Percentiles rank a stretch among this genome's conserved stretches.
Evolutionary conservation across 1,284 basidiomycete species (phyloP).

Genomic region (Calocybe gambosa): DNA sequence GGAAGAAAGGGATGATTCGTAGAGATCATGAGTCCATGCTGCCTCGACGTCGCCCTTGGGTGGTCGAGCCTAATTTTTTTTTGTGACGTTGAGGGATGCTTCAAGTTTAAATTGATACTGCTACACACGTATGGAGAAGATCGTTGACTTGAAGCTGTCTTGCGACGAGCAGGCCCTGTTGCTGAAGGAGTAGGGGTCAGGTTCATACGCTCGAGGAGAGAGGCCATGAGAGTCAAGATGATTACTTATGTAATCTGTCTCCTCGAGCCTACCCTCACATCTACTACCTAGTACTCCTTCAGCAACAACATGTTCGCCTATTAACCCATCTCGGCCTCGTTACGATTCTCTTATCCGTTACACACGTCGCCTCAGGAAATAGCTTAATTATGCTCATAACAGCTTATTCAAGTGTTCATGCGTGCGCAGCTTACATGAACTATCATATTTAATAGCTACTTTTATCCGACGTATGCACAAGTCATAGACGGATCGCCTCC

Average conservation of each 20-base stretch:
- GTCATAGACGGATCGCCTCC: too few relatives aligned
- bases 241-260: neutral
- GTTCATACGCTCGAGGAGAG: conserved; percentile 64
- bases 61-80: conserved; percentile 36
- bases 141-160: conserved; percentile 28
- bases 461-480: too few relatives aligned
- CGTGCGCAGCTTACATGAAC: too few relatives aligned
- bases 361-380: too few relatives aligned
- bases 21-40: conserved; percentile 71
- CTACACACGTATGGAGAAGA: conserved; percentile 66
- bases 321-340: too few relatives aligned
- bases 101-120: conserved; percentile 19
- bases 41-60: conserved; percentile 64
- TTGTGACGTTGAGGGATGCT: conserved; percentile 4
- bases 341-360: too few relatives aligned
- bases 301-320: too few relatives aligned
- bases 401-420: too few relatives aligned
- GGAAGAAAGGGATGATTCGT: conserved; percentile 52
- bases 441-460: too few relatives aligned
- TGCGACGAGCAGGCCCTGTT: conserved; percentile 55
- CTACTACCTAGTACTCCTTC: too few relatives aligned
- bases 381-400: too few relatives aligned
- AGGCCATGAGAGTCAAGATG: conserved; percentile 38
- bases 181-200: conserved; percentile 33
- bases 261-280: too few relatives aligned